These are phyloP conservation scores for Rhodotorula sp. DNA, from an alignment of 1,284 basidiomycete species.

Conservation along the genomic window DNA sequence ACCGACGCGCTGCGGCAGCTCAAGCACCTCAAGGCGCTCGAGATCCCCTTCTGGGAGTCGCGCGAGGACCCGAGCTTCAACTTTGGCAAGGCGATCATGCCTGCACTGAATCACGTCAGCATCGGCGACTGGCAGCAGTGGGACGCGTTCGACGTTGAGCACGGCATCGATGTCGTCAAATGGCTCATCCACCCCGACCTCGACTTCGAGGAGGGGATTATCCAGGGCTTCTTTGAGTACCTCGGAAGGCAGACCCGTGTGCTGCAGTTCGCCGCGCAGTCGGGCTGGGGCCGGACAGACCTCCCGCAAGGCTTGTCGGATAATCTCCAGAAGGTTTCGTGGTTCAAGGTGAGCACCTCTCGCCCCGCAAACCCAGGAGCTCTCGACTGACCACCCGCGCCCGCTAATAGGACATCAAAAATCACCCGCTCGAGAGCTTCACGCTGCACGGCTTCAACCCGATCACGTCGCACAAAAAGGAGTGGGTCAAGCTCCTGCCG, in stretches of 20 bases:
- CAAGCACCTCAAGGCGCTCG: slow-evolving; percentile 24
- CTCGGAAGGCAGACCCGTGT: slow-evolving; percentile 9
- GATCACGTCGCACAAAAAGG: slow-evolving; percentile 20
- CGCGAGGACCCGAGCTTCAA: slow-evolving; percentile 17
- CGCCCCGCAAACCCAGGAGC: background rate
- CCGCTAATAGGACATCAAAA: background rate
- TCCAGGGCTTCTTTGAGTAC: slow-evolving; percentile 19
- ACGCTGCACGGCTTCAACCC: slow-evolving; percentile 31
- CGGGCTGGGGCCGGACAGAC: slow-evolving; percentile 28
- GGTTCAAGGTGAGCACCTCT: slow-evolving; percentile 18
- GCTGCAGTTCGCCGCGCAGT: slow-evolving; percentile 25
- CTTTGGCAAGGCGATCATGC: slow-evolving; percentile 9
- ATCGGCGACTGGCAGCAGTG: slow-evolving; percentile 32
- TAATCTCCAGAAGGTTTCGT: slow-evolving; percentile 2
- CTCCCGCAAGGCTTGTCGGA: slow-evolving; percentile 17
- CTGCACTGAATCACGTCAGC: slow-evolving; percentile 16
- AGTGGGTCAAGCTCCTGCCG: slow-evolving; percentile 18
- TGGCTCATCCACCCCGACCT: slow-evolving; percentile 30
- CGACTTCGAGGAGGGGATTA: slow-evolving; percentile 15
- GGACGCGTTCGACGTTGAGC: slow-evolving; percentile 15
- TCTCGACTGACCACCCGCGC: background rate
- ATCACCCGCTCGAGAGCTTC: slow-evolving; percentile 23
- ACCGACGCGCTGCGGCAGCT: slow-evolving; percentile 22
- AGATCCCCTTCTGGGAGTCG: slow-evolving; percentile 32
- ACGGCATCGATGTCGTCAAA: slow-evolving; percentile 9